Evolutionary conservation across 2,329 filamentous ascomycete species (phyloP).

Genomic region (Balansia obtecta): DNA sequence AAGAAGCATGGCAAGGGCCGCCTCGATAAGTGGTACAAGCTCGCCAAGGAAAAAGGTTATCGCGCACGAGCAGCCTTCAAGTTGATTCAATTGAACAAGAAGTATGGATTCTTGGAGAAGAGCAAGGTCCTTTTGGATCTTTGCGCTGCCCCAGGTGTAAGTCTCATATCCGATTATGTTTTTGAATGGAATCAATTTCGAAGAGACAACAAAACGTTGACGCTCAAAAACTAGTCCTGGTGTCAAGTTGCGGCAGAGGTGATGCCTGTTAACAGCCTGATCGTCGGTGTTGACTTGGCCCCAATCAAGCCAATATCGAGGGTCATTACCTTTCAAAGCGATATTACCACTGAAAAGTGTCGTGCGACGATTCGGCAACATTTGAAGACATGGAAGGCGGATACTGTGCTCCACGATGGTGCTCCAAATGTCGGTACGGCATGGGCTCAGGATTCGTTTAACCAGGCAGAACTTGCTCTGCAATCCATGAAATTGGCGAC

Average conservation of each 20-base stretch:
- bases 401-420: conserved; percentile 91
- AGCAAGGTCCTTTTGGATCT: conserved; percentile 94
- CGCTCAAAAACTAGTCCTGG: conserved; percentile 54
- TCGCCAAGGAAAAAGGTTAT: conserved; percentile 97
- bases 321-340: conserved; percentile 91
- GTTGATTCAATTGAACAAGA: conserved; percentile 95
- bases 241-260: conserved; percentile 92
- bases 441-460: conserved; percentile 97
- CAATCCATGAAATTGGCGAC: conserved; percentile 89
- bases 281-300: conserved; percentile 85
- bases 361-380: conserved; percentile 79
- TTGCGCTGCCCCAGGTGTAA: conserved; percentile 85
- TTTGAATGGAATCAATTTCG: neutral
- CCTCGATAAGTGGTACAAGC: conserved; percentile 97
- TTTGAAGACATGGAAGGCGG: conserved; percentile 91
- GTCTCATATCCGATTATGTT: conserved; percentile 15
- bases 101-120: conserved; percentile 95
- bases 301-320: conserved; percentile 93
- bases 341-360: conserved; percentile 96
- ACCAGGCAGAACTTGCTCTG: conserved; percentile 84
- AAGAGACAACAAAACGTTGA: neutral
- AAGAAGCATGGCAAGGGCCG: conserved; percentile 99
- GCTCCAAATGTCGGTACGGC: conserved; percentile 96
- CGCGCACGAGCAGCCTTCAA: conserved; percentile 94
- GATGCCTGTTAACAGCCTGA: conserved; percentile 82